Conservation (phyloP, 2,329 filamentous ascomycete genomes). For the Curvularia hawaiiensis region DNA sequence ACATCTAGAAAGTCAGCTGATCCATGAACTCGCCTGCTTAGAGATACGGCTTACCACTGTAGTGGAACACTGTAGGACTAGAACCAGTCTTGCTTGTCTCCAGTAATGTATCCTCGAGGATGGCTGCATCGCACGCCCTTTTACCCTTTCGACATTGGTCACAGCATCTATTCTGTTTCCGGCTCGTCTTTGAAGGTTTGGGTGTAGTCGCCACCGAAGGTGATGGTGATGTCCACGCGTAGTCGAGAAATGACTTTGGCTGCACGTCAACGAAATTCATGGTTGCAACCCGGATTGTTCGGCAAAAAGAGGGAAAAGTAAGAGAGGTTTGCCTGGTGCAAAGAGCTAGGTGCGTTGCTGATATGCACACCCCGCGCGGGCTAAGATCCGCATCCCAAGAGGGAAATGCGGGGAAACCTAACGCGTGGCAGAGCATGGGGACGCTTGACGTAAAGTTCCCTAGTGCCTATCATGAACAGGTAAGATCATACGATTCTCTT, state of each 20-base stretch:
- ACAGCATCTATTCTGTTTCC: constrained; percentile 53
- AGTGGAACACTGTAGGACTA: constrained; percentile 41
- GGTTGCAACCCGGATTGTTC: constrained; percentile 28
- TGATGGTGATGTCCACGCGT: constrained; percentile 44
- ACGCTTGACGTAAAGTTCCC: constrained; percentile 5
- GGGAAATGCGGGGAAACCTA: constrained; percentile 38
- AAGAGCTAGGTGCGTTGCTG: constrained; percentile 23
- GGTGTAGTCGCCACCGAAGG: constrained; percentile 23
- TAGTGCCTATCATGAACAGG: constrained; percentile 1
- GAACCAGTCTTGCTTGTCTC: constrained; percentile 29
- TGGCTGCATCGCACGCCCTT: constrained; percentile 51
- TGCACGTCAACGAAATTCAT: constrained; percentile 48
- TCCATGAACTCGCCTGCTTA: background rate
- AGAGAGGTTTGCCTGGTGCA: constrained; percentile 19
- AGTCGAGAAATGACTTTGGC: constrained; percentile 44
- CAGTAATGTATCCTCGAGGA: constrained; percentile 42
- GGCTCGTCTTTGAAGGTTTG: constrained; percentile 42
- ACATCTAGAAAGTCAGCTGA: constrained; percentile 37
- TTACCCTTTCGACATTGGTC: constrained; percentile 55
- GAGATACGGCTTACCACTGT: constrained; percentile 37
- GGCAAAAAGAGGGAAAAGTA: constrained; percentile 37
- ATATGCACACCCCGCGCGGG: constrained; percentile 39
- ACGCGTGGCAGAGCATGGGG: constrained; percentile 18
- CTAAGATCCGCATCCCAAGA: constrained; percentile 26
- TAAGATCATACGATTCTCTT: background rate